Percentiles rank a stretch among this genome's conserved stretches.
Conservation (phyloP, 129 eudicot genomes). For the Ambrosia artemisiifolia region DNA sequence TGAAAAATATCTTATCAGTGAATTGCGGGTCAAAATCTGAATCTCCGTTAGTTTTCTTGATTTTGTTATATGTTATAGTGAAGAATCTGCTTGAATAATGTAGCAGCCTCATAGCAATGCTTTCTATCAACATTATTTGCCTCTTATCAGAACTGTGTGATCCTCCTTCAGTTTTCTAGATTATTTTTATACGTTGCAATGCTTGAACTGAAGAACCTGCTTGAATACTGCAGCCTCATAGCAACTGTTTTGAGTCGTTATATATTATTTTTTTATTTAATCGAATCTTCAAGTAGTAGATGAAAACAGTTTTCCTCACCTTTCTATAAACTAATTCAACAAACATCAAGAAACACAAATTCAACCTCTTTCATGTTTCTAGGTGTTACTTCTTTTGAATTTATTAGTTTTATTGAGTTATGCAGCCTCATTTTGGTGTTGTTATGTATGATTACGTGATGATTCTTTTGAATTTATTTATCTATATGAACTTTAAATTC, state of each 20-base stretch:
- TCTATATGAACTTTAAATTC: not conserved
- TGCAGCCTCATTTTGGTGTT: not conserved
- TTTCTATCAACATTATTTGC: not conserved
- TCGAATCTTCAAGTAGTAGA: conserved; percentile 4
- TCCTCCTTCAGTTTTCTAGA: not conserved
- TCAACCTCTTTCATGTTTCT: conserved; percentile 5
- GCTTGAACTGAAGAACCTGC: conserved; percentile 7
- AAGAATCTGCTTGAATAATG: conserved; percentile 5
- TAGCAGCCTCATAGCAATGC: not conserved
- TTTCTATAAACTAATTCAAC: not conserved
- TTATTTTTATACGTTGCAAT: not conserved
- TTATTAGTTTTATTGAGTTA: not conserved
- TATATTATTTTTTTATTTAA: not conserved
- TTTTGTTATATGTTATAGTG: not conserved
- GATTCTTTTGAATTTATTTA: not conserved
- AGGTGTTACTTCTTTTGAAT: not conserved
- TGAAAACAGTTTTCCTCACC: not conserved
- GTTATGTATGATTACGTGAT: not conserved
- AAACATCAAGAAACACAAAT: not conserved
- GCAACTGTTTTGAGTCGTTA: not conserved
- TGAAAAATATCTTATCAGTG: conserved; percentile 34
- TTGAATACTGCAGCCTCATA: not conserved
- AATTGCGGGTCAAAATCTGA: not conserved
- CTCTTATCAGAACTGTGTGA: not conserved
- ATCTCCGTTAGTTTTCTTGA: not conserved